Conservation (phyloP, 306 rosid species). For the Luffa acutangula region DNA sequence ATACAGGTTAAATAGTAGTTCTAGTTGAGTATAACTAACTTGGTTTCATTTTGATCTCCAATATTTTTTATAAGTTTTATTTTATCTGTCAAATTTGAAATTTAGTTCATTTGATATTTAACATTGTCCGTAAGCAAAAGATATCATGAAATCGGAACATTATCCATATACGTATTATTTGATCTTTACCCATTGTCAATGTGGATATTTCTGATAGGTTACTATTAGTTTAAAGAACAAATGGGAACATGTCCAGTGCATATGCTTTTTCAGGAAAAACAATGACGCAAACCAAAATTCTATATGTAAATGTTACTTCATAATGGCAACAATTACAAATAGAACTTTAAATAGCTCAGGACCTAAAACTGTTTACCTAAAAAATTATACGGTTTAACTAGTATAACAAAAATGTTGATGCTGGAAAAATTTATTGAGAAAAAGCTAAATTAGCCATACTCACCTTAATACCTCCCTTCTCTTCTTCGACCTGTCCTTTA, state of each 20-base stretch:
- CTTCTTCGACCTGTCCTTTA: constrained; percentile 96
- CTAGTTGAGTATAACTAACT: too few relatives aligned
- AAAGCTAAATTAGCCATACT: background rate
- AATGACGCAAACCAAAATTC: background rate
- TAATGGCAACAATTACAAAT: background rate
- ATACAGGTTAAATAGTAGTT: background rate
- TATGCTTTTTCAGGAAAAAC: background rate
- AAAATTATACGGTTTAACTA: background rate
- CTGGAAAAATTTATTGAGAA: background rate
- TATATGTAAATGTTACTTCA: background rate
- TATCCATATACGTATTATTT: background rate
- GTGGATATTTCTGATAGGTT: background rate
- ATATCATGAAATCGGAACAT: background rate
- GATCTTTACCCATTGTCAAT: background rate
- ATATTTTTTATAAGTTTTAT: background rate
- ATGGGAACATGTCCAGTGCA: background rate
- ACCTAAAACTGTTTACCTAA: background rate
- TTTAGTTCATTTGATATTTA: background rate
- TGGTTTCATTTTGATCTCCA: background rate
- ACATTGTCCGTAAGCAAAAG: background rate
- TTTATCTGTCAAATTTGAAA: background rate
- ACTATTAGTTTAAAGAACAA: background rate
- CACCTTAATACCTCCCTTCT: constrained; percentile 93
- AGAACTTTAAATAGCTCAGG: background rate
- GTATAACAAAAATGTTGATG: background rate